Evolutionary conservation across 768 basidiomycete genomes (phyloP), one percentile per base, ranked within the genome.

Genomic region (Tylopilus rubrobrunneus): DNA sequence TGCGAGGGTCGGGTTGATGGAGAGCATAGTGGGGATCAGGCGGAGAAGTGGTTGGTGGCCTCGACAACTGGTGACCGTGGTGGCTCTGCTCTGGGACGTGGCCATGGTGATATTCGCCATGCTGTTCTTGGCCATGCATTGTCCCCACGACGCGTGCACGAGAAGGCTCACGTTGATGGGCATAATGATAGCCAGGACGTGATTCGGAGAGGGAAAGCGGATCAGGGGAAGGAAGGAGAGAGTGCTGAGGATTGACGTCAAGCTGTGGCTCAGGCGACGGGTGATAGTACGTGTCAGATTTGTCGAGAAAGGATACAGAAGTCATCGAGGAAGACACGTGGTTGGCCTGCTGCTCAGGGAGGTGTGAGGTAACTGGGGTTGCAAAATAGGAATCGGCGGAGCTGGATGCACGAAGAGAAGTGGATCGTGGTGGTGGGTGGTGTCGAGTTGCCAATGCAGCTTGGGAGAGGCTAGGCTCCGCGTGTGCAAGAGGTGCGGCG

Each of bases 181-280:
- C 52, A 50, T 69, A 66, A 67, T 58, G 67, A 69, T 67, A 70
- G 57, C 46, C 56, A 61, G 53, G 52, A 44, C 51, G 57, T 53
- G 67, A 44, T 27, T 66, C 67, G 64, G 66, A 64, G 54, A 66
- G 59, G 8, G 62, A 44, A 48, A 68, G 64, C 67, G 68, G 64
- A 68, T 68, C 67, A 53, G 67, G 40, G 34, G 67, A 37, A 50
- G 56, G 34, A 47, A 67, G 57, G 49, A 59, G 55, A 25, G 56
- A 2, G 36, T 59, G 66, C 45, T 65, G 68, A 19, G 52, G n/a
- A 41, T 55, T 68, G 60, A 70, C 64, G 62, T 71, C 67, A 64
- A 69, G 59, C 54, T 66, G 57, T 43, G 61, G 57, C 19, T 68
- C 59, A 48, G 66, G 52, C 42, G 65, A 66, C 28, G 53, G 28